These are phyloP conservation scores for Aureobasidium subglaciale DNA, from an alignment of 2,329 filamentous ascomycete species.

Conservation along the genomic window DNA sequence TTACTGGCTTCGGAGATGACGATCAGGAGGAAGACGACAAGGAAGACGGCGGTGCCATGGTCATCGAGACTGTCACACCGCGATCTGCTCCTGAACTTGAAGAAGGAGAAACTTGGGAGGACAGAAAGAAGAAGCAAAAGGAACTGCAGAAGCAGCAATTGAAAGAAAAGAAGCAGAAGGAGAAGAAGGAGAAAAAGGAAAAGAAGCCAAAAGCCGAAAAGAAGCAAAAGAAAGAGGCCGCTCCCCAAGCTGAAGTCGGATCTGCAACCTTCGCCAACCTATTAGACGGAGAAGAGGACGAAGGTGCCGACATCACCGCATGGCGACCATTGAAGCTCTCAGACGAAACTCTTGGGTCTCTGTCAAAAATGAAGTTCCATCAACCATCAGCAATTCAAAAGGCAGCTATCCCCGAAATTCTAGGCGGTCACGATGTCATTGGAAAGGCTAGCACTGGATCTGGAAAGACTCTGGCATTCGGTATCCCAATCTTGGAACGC, in stretches of 20 bases:
- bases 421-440: constrained; percentile 81
- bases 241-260: constrained; percentile 17
- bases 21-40: background rate
- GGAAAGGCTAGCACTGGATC: constrained; percentile 96
- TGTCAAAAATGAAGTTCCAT: constrained; percentile 72
- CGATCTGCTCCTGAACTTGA: constrained; percentile 18
- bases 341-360: constrained; percentile 59
- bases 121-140: constrained; percentile 22
- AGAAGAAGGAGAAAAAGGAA: constrained; percentile 22
- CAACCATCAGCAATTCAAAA: constrained; percentile 78
- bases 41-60: background rate
- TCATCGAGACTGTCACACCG: background rate
- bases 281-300: constrained; percentile 37
- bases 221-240: constrained; percentile 19
- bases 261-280: constrained; percentile 45
- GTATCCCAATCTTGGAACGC: constrained; percentile 82
- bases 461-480: constrained; percentile 92
- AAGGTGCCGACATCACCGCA: constrained; percentile 64
- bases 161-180: constrained; percentile 19
- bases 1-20: constrained; percentile 53
- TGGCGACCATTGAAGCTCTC: constrained; percentile 74
- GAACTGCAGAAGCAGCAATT: constrained; percentile 22
- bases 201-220: constrained; percentile 16
- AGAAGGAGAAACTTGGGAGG: constrained; percentile 23
- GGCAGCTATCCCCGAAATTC: constrained; percentile 70